These are phyloP conservation scores for Lactarius sp. DNA, from an alignment of 768 basidiomycete species.

Conservation along the genomic window DNA sequence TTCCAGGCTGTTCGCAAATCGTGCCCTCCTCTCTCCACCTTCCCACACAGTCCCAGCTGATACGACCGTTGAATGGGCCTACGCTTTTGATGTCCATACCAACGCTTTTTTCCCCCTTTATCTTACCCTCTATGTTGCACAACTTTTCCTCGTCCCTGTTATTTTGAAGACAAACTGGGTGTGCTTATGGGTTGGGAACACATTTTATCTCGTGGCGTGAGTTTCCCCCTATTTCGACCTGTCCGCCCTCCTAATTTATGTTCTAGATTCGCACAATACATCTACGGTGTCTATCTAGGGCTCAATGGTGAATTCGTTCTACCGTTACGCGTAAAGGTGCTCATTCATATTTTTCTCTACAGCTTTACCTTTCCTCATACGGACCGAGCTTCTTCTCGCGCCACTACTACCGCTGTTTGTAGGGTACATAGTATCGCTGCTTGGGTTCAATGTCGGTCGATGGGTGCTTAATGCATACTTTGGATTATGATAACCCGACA, in stretches of 20 bases:
- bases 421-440: constrained; percentile 77
- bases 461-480: constrained; percentile 81
- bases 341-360: constrained; percentile 22
- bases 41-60: constrained; percentile 68
- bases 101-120: constrained; percentile 96
- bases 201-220: constrained; percentile 82
- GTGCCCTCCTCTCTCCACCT: constrained; percentile 61
- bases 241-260: background rate
- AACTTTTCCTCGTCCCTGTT: constrained; percentile 81
- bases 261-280: constrained; percentile 80
- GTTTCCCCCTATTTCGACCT: constrained; percentile 28
- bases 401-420: constrained; percentile 84
- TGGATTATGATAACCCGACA: constrained; percentile 32
- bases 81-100: constrained; percentile 95
- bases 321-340: background rate
- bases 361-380: constrained; percentile 93
- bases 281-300: constrained; percentile 87
- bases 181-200: constrained; percentile 91
- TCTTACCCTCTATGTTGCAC: constrained; percentile 83
- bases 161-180: constrained; percentile 86
- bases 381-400: constrained; percentile 84
- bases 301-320: constrained; percentile 55
- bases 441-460: constrained; percentile 89
- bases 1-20: constrained; percentile 64
- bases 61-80: constrained; percentile 82